Evolutionary conservation across 768 basidiomycete genomes (phyloP), one percentile per base, ranked within the genome.

Genomic region (Suillus spraguei): DNA sequence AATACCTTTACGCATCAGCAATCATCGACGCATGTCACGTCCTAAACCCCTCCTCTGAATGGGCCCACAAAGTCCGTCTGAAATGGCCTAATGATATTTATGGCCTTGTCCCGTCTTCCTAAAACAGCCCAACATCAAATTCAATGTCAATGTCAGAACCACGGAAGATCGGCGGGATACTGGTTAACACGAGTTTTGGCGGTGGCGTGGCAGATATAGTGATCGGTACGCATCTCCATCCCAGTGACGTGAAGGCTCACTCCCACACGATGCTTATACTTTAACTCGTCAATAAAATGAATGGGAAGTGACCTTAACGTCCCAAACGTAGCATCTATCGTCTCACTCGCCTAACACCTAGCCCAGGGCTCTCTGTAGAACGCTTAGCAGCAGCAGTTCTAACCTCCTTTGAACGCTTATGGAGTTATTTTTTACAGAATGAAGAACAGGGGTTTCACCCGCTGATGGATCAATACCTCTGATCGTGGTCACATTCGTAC

Each of bases 11-110:
- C 65, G 91, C 90, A 0, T 79, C 99, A 46, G 95, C 95, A 1
- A 89, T 98, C n/a, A 86, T 89, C n/a, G 90, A 95, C 67, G 95
- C 91, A 1, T 93, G 92, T 67, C 83, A 87, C 2, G 77, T 78
- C 2, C 78, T 69, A 11, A 81, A 88, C n/a, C 79, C 89, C 0
- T 85, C 62, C 52, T 28, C 73, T 62, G 28, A 20, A 39, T 80
- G 78, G 59, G 88, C 86, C 14, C 77, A 85, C 3, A 80, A 80
- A 16, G 84, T 97, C 13, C 82, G 88, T 47, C 78, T 99, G 32
- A 99, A 98, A 74, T 99, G 97, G 97, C 97, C 97, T 22, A 99
- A 99, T 70, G 97, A 99, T 69, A 79, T 99, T 5, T 98, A 98
- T 69, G 91, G 88, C 2, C 81, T 87, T 44, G 79, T 82, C 46